Evolutionary conservation across 2,329 filamentous ascomycete genomes (phyloP).

Genomic region (Beauveria sp.): DNA sequence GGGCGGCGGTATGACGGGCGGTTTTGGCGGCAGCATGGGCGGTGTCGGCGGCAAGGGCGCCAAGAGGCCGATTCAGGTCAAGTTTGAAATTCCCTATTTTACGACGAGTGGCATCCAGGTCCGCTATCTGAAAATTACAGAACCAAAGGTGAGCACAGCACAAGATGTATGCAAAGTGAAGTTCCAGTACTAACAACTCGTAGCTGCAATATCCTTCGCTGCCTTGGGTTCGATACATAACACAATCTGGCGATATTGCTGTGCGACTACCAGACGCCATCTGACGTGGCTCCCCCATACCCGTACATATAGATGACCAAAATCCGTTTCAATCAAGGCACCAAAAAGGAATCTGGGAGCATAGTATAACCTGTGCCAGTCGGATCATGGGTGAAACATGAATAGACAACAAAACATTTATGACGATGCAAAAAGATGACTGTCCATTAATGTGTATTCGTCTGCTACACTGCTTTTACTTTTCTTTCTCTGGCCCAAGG

Average conservation of each 20-base stretch:
- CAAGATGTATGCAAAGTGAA: neutral
- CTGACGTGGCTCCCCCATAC: slow-evolving; percentile 31
- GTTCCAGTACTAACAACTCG: neutral
- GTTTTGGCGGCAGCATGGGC: slow-evolving; percentile 94
- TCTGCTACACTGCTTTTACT: neutral
- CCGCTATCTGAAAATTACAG: slow-evolving; percentile 96
- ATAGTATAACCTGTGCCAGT: neutral
- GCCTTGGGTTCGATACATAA: slow-evolving; percentile 98
- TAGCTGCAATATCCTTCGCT: slow-evolving; percentile 96
- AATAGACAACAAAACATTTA: slow-evolving; percentile 1
- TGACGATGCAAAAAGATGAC: neutral
- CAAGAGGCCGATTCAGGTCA: slow-evolving; percentile 95
- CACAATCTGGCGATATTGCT: slow-evolving; percentile 93
- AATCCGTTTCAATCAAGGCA: neutral
- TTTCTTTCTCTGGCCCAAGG: neutral
- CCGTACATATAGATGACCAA: neutral
- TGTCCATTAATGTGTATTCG: neutral
- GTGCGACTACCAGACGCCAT: slow-evolving; percentile 88
- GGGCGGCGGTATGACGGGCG: slow-evolving; percentile 94
- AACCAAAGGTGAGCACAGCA: slow-evolving; percentile 70
- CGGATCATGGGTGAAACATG: neutral
- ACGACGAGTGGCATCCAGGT: slow-evolving; percentile 99
- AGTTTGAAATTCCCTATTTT: slow-evolving; percentile 99
- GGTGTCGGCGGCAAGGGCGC: slow-evolving; percentile 77
- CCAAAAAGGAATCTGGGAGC: neutral